A percentile compares a stretch with the other conserved stretches of the same genome.
These are phyloP conservation scores for Metschnikowia noctiluminum DNA, from an alignment of 805 yeast species.

Conservation along the genomic window DNA sequence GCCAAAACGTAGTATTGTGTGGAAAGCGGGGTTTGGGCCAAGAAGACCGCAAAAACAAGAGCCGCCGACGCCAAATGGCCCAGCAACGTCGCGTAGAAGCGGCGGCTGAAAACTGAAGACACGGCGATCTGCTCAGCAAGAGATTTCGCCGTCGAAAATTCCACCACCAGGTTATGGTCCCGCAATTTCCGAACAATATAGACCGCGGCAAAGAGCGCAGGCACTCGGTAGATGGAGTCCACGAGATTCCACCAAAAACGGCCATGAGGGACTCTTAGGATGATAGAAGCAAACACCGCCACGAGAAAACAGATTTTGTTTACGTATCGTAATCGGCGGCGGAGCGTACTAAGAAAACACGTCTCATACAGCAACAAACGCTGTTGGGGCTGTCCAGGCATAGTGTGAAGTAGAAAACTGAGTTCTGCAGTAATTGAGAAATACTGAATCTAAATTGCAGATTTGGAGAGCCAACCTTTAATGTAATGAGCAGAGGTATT, in stretches of 20 bases:
- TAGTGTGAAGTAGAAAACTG: background rate
- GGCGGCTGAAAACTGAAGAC: conserved; percentile 16
- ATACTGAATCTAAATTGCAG: background rate
- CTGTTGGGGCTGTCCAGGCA: conserved; percentile 7
- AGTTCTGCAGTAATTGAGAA: background rate
- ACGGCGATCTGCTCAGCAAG: conserved; percentile 27
- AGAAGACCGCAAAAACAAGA: conserved; percentile 23
- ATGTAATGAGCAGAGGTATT: too few relatives aligned
- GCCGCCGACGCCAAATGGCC: conserved; percentile 9
- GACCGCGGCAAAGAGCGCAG: conserved; percentile 29
- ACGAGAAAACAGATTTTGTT: conserved; percentile 29
- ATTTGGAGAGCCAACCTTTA: too few relatives aligned
- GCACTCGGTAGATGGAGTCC: conserved; percentile 26
- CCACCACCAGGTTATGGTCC: conserved; percentile 26
- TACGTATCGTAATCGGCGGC: conserved; percentile 35
- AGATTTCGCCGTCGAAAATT: conserved; percentile 30
- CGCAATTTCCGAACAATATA: conserved; percentile 26
- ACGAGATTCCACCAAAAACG: conserved; percentile 25
- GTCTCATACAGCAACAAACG: conserved; percentile 20
- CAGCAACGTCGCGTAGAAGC: conserved; percentile 16
- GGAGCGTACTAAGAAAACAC: conserved; percentile 28
- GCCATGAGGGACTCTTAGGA: conserved; percentile 27
- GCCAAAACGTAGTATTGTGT: conserved; percentile 29
- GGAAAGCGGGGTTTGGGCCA: conserved; percentile 26
- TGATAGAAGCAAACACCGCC: conserved; percentile 24